Conservation (phyloP, 495 filamentous ascomycete genomes). For the Podospora anserina region DNA sequence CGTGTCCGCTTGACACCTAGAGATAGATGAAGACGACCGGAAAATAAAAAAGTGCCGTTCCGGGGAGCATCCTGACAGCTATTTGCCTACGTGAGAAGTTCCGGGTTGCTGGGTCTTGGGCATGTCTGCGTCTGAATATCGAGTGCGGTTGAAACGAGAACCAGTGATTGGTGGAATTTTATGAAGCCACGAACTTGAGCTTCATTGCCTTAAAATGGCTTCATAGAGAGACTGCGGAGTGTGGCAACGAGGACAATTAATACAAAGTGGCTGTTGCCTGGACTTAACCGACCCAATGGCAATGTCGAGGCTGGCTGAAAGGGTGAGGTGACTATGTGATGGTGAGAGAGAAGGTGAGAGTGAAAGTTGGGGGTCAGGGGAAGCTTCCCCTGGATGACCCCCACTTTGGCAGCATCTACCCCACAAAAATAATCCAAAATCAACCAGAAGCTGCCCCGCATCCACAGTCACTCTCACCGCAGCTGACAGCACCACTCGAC, state of each 20-base stretch:
- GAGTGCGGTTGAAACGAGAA: background rate
- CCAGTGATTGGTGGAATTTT: background rate
- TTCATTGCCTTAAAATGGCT: background rate
- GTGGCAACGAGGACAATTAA: background rate
- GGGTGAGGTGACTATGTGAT: background rate
- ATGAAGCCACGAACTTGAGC: background rate
- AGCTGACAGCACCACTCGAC: conserved; percentile 1
- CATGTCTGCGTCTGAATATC: background rate
- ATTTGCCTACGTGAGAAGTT: background rate
- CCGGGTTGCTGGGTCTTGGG: background rate
- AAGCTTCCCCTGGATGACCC: background rate
- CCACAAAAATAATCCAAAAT: conserved; percentile 26
- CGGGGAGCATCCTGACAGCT: background rate
- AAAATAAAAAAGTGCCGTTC: background rate
- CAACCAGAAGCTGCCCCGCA: conserved; percentile 21
- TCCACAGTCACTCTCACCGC: conserved; percentile 10
- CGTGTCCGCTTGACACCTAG: background rate
- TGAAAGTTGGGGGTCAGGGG: background rate
- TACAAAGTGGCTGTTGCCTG: background rate
- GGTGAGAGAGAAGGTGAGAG: background rate
- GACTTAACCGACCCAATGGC: conserved; percentile 1
- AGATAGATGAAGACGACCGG: background rate
- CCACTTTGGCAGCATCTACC: conserved; percentile 6
- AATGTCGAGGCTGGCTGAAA: background rate
- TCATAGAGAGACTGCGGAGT: background rate